phyloP scores from a whole-genome alignment of 345 rosid species.

The Sapria himalayana region DNA sequence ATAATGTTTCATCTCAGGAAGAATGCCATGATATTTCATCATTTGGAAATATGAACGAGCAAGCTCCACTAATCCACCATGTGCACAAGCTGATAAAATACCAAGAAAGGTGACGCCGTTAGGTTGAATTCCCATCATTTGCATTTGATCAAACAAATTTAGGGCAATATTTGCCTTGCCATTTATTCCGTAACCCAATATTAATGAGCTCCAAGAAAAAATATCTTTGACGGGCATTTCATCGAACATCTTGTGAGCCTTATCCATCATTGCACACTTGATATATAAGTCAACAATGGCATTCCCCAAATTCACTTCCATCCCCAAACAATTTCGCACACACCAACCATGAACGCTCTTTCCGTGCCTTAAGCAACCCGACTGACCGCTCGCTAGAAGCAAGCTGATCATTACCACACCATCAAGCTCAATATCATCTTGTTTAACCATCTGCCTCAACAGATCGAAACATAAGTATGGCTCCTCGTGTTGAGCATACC shows the following conservation, averaged over 20 bases:
- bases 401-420: slow-evolving; percentile 49
- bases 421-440: slow-evolving; percentile 19
- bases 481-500: slow-evolving; percentile 38
- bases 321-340: slow-evolving; percentile 18
- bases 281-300: slow-evolving; percentile 36
- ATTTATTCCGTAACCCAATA: slow-evolving; percentile 33
- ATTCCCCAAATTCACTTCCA: slow-evolving; percentile 37
- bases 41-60: slow-evolving; percentile 18
- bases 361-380: slow-evolving; percentile 32
- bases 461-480: slow-evolving; percentile 19
- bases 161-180: slow-evolving; percentile 18
- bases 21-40: slow-evolving; percentile 22
- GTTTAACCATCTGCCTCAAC: slow-evolving; percentile 26
- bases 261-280: slow-evolving; percentile 18
- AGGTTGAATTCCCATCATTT: slow-evolving; percentile 14
- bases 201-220: slow-evolving; percentile 49
- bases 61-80: slow-evolving; percentile 34
- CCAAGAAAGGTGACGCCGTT: slow-evolving; percentile 51
- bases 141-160: slow-evolving; percentile 27
- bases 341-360: slow-evolving; percentile 50
- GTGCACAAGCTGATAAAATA: slow-evolving; percentile 40
- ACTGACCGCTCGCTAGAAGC: slow-evolving; percentile 27
- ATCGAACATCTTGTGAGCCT: slow-evolving; percentile 19
- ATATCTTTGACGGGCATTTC: slow-evolving; percentile 28
- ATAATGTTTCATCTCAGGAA: slow-evolving; percentile 29